Evolutionary conservation across 2,329 filamentous ascomycete species (phyloP).

Genomic region (Blastomyces silverae): DNA sequence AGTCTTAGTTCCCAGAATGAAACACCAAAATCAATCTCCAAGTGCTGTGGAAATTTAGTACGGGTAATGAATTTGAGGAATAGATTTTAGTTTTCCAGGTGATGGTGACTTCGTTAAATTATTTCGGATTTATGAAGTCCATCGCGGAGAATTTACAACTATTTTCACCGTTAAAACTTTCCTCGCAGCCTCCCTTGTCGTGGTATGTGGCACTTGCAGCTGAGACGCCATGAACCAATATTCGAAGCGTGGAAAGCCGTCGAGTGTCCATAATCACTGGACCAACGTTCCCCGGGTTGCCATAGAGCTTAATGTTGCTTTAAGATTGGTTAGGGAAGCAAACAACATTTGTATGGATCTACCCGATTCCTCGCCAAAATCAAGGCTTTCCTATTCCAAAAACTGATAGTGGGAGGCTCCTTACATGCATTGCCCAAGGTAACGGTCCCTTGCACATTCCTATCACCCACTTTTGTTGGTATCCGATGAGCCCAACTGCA

Average conservation of each 20-base stretch:
- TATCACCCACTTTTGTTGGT: background rate
- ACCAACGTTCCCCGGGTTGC: background rate
- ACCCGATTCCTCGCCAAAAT: background rate
- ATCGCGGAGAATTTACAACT: constrained; percentile 3
- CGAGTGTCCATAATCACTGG: background rate
- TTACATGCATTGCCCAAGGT: constrained; percentile 1
- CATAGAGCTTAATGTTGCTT: background rate
- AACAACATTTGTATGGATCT: constrained; percentile 3
- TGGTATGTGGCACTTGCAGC: constrained; percentile 6
- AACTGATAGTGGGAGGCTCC: background rate
- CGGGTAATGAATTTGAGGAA: constrained; percentile 2
- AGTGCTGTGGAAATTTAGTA: background rate
- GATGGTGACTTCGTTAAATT: constrained; percentile 11
- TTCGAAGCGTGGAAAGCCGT: constrained; percentile 7
- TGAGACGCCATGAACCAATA: background rate
- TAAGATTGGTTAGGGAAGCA: constrained; percentile 2
- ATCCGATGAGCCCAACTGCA: background rate
- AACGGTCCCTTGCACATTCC: background rate
- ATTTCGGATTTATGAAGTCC: background rate
- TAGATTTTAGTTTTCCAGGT: background rate
- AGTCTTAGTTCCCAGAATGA: background rate
- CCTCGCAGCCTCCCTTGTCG: background rate
- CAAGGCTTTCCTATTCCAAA: background rate
- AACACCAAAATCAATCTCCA: constrained; percentile 1
- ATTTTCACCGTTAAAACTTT: background rate